Evolutionary conservation across 2,329 filamentous ascomycete genomes (phyloP).

Genomic region (Stagonosporopsis vannaccii): DNA sequence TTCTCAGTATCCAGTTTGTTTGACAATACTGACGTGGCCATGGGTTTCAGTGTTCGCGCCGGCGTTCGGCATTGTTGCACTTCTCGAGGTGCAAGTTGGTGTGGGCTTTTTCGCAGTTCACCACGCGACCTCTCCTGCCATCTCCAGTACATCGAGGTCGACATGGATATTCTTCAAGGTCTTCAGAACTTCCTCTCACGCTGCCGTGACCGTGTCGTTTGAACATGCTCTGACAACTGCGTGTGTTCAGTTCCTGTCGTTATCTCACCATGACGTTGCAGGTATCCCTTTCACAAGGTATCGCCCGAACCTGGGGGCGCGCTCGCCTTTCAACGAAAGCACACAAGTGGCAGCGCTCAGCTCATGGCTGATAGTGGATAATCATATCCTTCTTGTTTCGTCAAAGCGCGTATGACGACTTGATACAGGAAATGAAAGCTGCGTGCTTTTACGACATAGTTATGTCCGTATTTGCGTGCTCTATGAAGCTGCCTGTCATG

Average conservation of each 20-base stretch:
- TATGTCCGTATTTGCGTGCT: conserved; percentile 52
- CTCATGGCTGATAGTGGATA: conserved; percentile 58
- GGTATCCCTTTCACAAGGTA: conserved; percentile 23
- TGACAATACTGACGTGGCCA: background rate
- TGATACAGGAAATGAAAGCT: conserved; percentile 54
- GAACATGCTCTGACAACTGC: too few species aligned
- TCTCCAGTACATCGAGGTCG: conserved; percentile 14
- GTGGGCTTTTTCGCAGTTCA: conserved; percentile 10
- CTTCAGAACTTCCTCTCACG: conserved; percentile 11
- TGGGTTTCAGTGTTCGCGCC: too few species aligned
- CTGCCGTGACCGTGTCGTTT: background rate
- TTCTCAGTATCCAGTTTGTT: background rate
- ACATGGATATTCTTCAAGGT: conserved; percentile 19
- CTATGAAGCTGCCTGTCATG: conserved; percentile 54
- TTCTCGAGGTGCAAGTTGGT: too few species aligned
- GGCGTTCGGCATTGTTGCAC: too few species aligned
- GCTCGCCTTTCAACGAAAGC: conserved; percentile 60
- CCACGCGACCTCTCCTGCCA: conserved; percentile 18
- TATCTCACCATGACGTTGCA: conserved; percentile 24
- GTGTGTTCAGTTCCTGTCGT: too few species aligned
- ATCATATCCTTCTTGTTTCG: conserved; percentile 58
- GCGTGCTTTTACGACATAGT: conserved; percentile 55
- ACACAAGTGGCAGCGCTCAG: conserved; percentile 59
- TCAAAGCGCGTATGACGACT: conserved; percentile 51
- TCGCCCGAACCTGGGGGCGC: conserved; percentile 53